Evolutionary conservation across 2,329 filamentous ascomycete species (phyloP).

Genomic region (Ophiostoma himal-ulmi): DNA sequence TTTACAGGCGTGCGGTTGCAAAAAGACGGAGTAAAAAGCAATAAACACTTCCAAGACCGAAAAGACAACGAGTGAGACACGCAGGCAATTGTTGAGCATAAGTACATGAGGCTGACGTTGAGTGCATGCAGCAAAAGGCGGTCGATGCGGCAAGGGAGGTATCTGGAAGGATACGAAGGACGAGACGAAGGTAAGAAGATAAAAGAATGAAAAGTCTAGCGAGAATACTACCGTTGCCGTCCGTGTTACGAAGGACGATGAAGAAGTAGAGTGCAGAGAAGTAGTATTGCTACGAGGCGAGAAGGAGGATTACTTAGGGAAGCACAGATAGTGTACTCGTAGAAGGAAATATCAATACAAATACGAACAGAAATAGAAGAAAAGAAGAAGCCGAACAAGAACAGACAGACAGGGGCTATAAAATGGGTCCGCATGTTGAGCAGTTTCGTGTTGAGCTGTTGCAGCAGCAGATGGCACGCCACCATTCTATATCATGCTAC

Average conservation of each 20-base stretch:
- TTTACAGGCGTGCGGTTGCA: background rate
- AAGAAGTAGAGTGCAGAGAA: background rate
- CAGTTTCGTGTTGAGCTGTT: constrained; percentile 4
- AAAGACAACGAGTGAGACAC: background rate
- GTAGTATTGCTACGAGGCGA: background rate
- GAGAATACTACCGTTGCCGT: background rate
- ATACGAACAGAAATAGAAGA: background rate
- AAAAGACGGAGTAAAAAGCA: background rate
- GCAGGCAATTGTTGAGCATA: background rate
- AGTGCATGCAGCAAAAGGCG: background rate
- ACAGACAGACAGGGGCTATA: background rate
- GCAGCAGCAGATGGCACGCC: constrained; percentile 7
- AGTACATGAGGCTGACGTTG: background rate
- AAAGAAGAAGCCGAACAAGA: background rate
- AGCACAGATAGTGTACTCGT: background rate
- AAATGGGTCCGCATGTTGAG: background rate
- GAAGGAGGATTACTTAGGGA: background rate
- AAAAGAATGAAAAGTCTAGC: background rate
- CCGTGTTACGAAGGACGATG: background rate
- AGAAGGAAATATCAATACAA: background rate
- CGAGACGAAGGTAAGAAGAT: background rate
- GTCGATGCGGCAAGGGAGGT: background rate
- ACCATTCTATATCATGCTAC: background rate
- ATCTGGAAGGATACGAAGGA: background rate
- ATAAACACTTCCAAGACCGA: background rate